These are phyloP conservation scores for Mytilinidion resinicola DNA, from an alignment of 495 filamentous ascomycete genomes.

Conservation along the genomic window DNA sequence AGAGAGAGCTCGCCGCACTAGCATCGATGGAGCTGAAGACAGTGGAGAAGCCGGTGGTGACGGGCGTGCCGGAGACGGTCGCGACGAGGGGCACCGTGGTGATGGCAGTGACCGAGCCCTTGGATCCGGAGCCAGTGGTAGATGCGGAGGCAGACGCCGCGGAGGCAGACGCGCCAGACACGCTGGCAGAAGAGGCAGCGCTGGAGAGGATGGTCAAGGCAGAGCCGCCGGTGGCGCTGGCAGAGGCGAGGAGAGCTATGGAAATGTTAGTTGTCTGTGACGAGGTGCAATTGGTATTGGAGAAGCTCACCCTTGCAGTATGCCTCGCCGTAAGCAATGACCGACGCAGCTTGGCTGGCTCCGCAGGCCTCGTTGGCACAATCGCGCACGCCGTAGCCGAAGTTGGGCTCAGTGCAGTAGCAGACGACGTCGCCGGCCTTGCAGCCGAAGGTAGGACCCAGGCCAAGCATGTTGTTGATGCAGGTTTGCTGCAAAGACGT, in stretches of 20 bases:
- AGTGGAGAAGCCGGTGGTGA: constrained; percentile 33
- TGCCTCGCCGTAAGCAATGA: constrained; percentile 38
- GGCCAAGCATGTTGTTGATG: constrained; percentile 62
- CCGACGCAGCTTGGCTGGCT: constrained; percentile 26
- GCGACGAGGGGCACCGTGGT: constrained; percentile 29
- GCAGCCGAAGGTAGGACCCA: constrained; percentile 60
- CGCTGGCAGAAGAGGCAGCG: constrained; percentile 32
- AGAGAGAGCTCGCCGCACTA: constrained; percentile 17
- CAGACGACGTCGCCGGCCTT: constrained; percentile 50
- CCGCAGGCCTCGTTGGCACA: constrained; percentile 65
- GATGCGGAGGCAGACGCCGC: constrained; percentile 24
- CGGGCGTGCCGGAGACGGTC: constrained; percentile 22
- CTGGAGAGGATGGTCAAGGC: constrained; percentile 23
- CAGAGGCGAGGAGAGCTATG: constrained; percentile 16
- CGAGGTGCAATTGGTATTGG: not conserved
- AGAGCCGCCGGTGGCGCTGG: constrained; percentile 15
- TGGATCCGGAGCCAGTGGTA: constrained; percentile 16
- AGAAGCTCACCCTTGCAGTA: constrained; percentile 37
- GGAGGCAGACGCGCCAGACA: constrained; percentile 11
- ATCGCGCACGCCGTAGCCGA: constrained; percentile 70
- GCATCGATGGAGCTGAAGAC: constrained; percentile 24
- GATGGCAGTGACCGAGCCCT: constrained; percentile 21
- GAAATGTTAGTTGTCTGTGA: constrained; percentile 4
- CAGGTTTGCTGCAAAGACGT: constrained; percentile 54
- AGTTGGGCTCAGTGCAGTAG: constrained; percentile 64